Evolutionary conservation across 2,329 filamentous ascomycete species (phyloP).

Genomic region (Colletotrichum salicis): DNA sequence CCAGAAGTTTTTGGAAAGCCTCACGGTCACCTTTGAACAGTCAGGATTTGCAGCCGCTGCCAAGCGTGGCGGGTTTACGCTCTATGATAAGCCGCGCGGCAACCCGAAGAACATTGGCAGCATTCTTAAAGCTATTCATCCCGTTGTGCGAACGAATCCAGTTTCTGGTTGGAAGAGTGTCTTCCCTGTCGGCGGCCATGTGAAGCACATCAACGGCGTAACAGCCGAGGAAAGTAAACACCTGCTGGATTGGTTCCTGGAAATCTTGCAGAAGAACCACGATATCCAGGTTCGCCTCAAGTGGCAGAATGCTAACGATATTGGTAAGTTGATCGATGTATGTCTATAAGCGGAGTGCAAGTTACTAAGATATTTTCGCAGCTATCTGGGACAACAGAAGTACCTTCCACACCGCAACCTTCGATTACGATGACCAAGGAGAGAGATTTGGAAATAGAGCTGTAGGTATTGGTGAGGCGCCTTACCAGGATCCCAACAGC

Average conservation of each 20-base stretch:
- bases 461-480: slow-evolving; percentile 65
- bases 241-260: slow-evolving; percentile 53
- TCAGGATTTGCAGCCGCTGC: slow-evolving; percentile 51
- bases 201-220: slow-evolving; percentile 55
- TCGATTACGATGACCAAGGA: slow-evolving; percentile 64
- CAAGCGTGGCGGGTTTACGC: slow-evolving; percentile 42
- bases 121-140: slow-evolving; percentile 61
- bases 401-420: slow-evolving; percentile 67
- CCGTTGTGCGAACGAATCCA: slow-evolving; percentile 69
- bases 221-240: slow-evolving; percentile 54
- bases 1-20: slow-evolving; percentile 61
- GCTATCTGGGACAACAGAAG: slow-evolving; percentile 73
- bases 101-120: slow-evolving; percentile 57
- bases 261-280: slow-evolving; percentile 57
- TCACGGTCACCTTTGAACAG: slow-evolving; percentile 59
- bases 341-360: background rate
- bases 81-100: slow-evolving; percentile 49
- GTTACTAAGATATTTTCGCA: background rate
- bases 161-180: slow-evolving; percentile 69
- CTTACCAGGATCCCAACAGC: slow-evolving; percentile 63
- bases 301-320: slow-evolving; percentile 56
- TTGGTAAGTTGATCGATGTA: slow-evolving; percentile 36
- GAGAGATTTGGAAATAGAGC: slow-evolving; percentile 62
- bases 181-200: slow-evolving; percentile 55
- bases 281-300: slow-evolving; percentile 60